phyloP scores from a whole-genome alignment of 352 stramenopile species.

The Blastocystis sp. region DNA sequence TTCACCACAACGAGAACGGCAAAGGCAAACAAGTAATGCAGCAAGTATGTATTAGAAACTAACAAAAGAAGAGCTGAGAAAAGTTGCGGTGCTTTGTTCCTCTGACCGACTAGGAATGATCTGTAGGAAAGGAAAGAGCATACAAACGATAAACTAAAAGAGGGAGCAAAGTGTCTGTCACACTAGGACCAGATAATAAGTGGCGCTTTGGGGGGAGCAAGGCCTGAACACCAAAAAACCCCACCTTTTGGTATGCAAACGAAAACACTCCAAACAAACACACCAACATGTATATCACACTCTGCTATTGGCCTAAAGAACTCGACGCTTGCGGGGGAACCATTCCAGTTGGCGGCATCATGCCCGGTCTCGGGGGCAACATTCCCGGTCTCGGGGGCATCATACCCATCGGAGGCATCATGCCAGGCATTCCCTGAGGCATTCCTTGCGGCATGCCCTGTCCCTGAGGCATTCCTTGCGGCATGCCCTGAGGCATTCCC shows the following conservation, averaged over 20 bases:
- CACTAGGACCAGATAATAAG: not conserved
- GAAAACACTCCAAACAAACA: conserved; percentile 17
- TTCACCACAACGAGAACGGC: not conserved
- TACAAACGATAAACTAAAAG: not conserved
- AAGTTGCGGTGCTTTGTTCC: not conserved
- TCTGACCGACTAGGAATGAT: not conserved
- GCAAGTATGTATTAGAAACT: not conserved
- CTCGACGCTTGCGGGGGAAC: not conserved
- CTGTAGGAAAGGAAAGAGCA: not conserved
- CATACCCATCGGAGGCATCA: conserved; percentile 19
- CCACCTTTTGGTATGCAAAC: not conserved
- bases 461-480: not conserved
- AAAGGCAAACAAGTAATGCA: not conserved
- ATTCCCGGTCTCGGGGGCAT: conserved; percentile 7
- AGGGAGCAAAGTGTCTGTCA: not conserved
- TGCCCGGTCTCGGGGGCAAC: not conserved
- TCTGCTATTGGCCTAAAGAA: not conserved
- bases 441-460: not conserved
- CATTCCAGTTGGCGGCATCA: conserved; percentile 25
- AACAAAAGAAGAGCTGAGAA: not conserved
- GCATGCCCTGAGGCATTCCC: not conserved
- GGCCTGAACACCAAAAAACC: not conserved
- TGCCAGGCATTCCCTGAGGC: not conserved
- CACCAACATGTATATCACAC: not conserved
- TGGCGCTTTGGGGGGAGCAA: not conserved